Base-by-base conservation (phyloP, 768 basidiomycete species). In the Tricholoma bakamatsutake region DNA sequence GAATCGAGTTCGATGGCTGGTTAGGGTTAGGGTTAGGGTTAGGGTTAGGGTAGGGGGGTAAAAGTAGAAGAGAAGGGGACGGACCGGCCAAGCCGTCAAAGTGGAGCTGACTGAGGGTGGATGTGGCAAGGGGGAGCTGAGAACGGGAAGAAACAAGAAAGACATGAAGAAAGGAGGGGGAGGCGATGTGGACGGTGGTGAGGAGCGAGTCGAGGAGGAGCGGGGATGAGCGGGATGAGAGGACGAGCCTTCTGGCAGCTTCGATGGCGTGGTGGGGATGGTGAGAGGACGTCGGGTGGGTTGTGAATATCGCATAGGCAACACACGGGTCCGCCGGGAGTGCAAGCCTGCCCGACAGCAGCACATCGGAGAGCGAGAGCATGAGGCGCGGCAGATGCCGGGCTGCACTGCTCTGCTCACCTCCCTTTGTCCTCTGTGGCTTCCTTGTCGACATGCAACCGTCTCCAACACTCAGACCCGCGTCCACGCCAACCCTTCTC, bases 401-500 rank as follows among this genome's bases (percentile, higher is more conserved):
- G 31, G n/a, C n/a, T n/a, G n/a, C n/a, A n/a, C n/a, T n/a, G 15
- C 10, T 45, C 43, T 62, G 48, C 58, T 64, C 65, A 35, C 55
- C 58, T n/a, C n/a, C n/a, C n/a, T n/a, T n/a, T n/a, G n/a, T n/a
- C n/a, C n/a, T n/a, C n/a, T n/a, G n/a, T n/a, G n/a, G n/a, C n/a
- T n/a, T n/a, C n/a, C n/a, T n/a, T n/a, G n/a, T n/a, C 61, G 59
- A 60, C 62, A 83, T 84, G 78, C 81, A 82, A 65, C 68, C 77
- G 57, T 67, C 71, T 35, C 79, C 83, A 49, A 73, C n/a, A n/a
- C n/a, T n/a, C n/a, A n/a, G 84, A 61, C 82, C 85, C 56, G 75
- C 82, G 51, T 83, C 83, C 51, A 76, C 82, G 21, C 83, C 83
- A 50, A 81, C 80, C 54, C 80, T 81, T 57, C 81, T 80, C 9